These are phyloP conservation scores for Phaeotremella skinneri DNA, from an alignment of 768 basidiomycete species.

Conservation along the genomic window DNA sequence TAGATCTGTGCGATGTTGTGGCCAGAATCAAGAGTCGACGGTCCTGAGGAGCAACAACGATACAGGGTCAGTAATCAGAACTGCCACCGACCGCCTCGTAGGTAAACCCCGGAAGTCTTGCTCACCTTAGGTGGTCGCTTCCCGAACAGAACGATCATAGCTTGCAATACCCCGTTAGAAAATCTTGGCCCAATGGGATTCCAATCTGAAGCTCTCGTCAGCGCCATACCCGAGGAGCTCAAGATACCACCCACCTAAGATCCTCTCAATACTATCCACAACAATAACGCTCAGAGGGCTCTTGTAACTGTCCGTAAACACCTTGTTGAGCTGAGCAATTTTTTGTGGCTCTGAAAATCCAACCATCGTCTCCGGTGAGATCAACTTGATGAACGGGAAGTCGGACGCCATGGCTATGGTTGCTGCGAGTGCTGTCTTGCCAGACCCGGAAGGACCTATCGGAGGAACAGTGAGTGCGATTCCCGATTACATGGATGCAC, in stretches of 20 bases:
- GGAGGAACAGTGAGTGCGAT: neutral
- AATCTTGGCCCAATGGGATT: slow-evolving; percentile 95
- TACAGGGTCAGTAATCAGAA: too few relatives aligned
- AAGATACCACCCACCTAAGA: slow-evolving; percentile 66
- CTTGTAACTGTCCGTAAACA: slow-evolving; percentile 94
- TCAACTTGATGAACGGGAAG: slow-evolving; percentile 96
- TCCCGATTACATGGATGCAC: neutral
- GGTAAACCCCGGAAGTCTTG: neutral
- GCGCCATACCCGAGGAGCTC: neutral
- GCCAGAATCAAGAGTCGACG: slow-evolving; percentile 88
- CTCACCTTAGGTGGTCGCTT: slow-evolving; percentile 87
- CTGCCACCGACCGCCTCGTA: neutral
- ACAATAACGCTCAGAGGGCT: slow-evolving; percentile 94
- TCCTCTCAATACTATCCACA: slow-evolving; percentile 87
- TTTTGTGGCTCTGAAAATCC: slow-evolving; percentile 92
- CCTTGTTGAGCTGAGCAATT: slow-evolving; percentile 82
- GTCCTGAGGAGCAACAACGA: slow-evolving; percentile 58
- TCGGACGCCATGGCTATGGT: slow-evolving; percentile 89
- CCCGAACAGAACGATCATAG: slow-evolving; percentile 79
- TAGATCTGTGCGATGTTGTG: slow-evolving; percentile 82
- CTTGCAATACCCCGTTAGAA: slow-evolving; percentile 88
- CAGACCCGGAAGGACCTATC: slow-evolving; percentile 75
- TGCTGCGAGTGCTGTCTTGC: slow-evolving; percentile 92
- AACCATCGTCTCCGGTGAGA: slow-evolving; percentile 95
- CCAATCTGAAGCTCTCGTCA: slow-evolving; percentile 66